Base-by-base conservation (phyloP, 2,329 filamentous ascomycete species). In the Chrysosporium keratinophilum region DNA sequence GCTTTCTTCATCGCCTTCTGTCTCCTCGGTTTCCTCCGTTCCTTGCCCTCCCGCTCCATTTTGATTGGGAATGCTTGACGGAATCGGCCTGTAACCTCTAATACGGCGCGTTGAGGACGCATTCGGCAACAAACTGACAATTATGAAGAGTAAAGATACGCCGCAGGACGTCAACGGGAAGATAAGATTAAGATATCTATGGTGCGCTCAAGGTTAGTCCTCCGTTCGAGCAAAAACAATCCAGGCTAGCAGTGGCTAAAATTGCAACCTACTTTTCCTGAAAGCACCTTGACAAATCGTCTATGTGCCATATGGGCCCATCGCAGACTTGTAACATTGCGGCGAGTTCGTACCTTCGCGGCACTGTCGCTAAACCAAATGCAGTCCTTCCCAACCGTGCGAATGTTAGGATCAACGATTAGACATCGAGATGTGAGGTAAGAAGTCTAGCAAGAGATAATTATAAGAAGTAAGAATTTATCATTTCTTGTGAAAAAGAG, bases 121-220 rank as follows among this genome's bases (percentile, higher is more conserved):
- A 54, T 77, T 78, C 56, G 75, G 73, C 59, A 81, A 67, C 61
- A 78, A 73, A 64, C 84, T 81, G 61, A 78, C 65, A 17, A 78
- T 61, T 54, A 95, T 78, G 61, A 82, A 76, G 50, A 86, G 66
- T 60, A 90, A 67, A 5, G 93, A 97, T 23, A 85, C 62, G 58
- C 72, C 78, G 68, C 89, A 80, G 55, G 85, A 76, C 57, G 83
- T 72, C 57, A 93, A 74, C 52, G 93, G 93, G 52, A 97, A 77
- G 45, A 95, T 75, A 57, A 87, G 81, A 69, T 87, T 84, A 52
- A 95, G 79, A 68, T 87, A 90, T 9, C 50, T 58, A 23, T 2
- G 4, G 7, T 15, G 23, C 10, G n/a, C 19, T 49, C 54, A 45
- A 19, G 4, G 34, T 19, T 20, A 23, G 34, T 12, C 15, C 39